Conservation (phyloP, 1,139 yeast genomes). For the Diutina pseudorugosa region DNA sequence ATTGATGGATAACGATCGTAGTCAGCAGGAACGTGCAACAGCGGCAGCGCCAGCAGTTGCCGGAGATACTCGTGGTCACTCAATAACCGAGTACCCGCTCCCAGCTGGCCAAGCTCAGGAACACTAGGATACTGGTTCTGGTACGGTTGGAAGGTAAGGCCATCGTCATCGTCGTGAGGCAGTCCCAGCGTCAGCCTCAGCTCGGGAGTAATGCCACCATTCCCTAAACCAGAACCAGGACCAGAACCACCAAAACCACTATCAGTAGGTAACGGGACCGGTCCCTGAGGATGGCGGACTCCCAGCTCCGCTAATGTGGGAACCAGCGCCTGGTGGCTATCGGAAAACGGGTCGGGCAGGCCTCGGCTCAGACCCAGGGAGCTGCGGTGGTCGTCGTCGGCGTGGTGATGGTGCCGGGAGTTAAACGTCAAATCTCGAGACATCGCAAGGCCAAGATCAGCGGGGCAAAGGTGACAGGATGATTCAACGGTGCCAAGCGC, state of each 20-base stretch:
- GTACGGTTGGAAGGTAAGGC: not conserved
- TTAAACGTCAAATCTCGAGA: constrained; percentile 4
- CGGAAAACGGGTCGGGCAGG: constrained; percentile 1
- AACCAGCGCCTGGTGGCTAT: not conserved
- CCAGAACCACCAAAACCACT: too few relatives aligned
- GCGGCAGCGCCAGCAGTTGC: constrained; percentile 3
- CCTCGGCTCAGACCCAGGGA: not conserved
- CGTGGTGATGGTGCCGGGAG: not conserved
- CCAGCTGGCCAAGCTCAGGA: not conserved
- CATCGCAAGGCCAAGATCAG: not conserved
- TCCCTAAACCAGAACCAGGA: too few relatives aligned
- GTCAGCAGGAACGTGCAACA: constrained; percentile 2
- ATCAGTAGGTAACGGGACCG: not conserved
- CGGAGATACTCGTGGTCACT: constrained; percentile 2
- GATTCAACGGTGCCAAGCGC: not conserved
- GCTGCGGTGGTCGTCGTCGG: not conserved
- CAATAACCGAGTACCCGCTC: not conserved
- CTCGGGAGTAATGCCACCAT: not conserved
- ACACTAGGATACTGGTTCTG: not conserved
- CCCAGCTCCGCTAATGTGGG: not conserved
- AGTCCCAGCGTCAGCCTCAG: not conserved
- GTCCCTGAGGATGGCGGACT: not conserved
- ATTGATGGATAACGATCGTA: constrained; percentile 3
- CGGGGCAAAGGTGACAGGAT: not conserved
- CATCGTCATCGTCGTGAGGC: not conserved